Evolutionary conservation across 768 basidiomycete genomes (phyloP).

Genomic region (Lepiota venenata): DNA sequence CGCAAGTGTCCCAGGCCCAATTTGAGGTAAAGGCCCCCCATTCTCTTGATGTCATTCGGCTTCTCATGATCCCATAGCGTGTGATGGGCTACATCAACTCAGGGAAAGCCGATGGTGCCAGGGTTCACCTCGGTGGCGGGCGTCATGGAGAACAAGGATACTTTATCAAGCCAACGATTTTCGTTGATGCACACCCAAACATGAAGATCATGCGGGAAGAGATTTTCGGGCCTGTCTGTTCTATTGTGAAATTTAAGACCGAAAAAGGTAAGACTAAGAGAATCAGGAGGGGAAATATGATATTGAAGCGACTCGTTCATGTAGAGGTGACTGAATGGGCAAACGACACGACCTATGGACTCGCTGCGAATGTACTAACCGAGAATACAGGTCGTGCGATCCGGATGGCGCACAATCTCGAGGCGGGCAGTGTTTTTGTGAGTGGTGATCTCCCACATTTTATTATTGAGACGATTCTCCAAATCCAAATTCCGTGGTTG

Average conservation of each 20-base stretch:
- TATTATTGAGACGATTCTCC: constrained; percentile 43
- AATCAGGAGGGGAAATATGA: neutral
- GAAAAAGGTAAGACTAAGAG: constrained; percentile 35
- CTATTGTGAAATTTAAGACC: constrained; percentile 72
- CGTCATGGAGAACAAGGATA: constrained; percentile 33
- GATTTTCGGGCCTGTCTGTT: constrained; percentile 25
- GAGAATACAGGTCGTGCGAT: constrained; percentile 65
- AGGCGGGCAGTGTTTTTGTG: constrained; percentile 14
- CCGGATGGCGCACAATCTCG: constrained; percentile 45
- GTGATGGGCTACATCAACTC: constrained; percentile 42
- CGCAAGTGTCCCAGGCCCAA: constrained; percentile 73
- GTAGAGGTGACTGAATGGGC: constrained; percentile 48
- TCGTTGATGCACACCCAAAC: constrained; percentile 58
- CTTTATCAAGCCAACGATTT: constrained; percentile 76
- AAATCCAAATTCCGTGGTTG: neutral
- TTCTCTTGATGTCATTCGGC: too few relatives aligned
- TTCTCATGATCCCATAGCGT: neutral
- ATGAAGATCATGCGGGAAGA: constrained; percentile 71
- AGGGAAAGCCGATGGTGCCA: constrained; percentile 16
- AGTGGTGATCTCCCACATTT: constrained; percentile 38
- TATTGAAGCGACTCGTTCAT: neutral
- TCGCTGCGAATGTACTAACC: constrained; percentile 76
- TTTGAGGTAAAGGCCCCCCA: constrained; percentile 24
- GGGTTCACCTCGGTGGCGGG: constrained; percentile 12
- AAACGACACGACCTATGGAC: constrained; percentile 76